Evolutionary conservation across 2,329 filamentous ascomycete species (phyloP).

Genomic region (Colletotrichum incanum): DNA sequence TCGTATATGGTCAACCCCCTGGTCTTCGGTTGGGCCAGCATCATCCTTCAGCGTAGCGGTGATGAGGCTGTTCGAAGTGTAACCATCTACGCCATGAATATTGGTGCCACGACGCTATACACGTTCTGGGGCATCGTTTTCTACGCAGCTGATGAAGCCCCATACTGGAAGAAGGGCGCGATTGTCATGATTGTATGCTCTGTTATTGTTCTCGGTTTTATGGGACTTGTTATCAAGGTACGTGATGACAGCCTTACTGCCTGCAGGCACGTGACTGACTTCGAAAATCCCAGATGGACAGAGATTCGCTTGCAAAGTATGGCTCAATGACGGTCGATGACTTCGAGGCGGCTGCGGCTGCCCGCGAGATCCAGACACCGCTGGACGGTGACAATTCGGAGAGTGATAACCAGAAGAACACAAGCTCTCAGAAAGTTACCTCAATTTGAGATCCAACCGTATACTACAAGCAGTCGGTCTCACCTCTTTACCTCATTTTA

Average conservation of each 20-base stretch:
- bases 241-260: background rate
- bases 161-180: constrained; percentile 55
- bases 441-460: background rate
- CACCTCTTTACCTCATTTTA: background rate
- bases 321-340: constrained; percentile 14
- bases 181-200: constrained; percentile 52
- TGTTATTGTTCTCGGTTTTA: constrained; percentile 34
- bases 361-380: background rate
- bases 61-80: constrained; percentile 57
- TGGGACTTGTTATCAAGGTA: constrained; percentile 41
- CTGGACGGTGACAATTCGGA: background rate
- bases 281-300: background rate
- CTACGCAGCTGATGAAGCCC: constrained; percentile 54
- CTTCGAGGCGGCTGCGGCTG: background rate
- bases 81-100: constrained; percentile 57
- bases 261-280: background rate
- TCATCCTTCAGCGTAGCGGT: constrained; percentile 54
- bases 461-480: background rate
- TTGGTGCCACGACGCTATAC: constrained; percentile 55
- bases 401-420: background rate
- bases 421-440: background rate
- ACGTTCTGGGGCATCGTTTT: constrained; percentile 58
- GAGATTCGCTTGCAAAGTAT: constrained; percentile 13
- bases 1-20: constrained; percentile 58
- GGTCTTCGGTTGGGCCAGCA: constrained; percentile 58